phyloP scores from a whole-genome alignment of 257 asterid genomes.

The Solanum pimpinellifolium region DNA sequence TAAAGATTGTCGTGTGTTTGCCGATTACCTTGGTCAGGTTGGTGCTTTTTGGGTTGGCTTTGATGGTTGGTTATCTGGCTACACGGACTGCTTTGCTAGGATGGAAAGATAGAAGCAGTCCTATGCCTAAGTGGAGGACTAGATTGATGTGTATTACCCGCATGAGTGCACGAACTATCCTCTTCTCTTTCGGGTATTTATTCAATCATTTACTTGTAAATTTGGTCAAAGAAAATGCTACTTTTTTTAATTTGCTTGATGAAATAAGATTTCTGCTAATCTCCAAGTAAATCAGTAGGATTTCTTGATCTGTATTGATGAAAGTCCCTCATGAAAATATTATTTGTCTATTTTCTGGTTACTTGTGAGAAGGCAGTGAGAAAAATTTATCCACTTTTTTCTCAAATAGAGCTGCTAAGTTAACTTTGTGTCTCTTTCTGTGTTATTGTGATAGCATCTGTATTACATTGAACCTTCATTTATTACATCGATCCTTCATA shows the following conservation, averaged over 20 bases:
- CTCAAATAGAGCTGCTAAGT: not conserved
- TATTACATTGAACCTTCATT: not conserved
- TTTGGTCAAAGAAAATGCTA: not conserved
- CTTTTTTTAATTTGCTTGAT: not conserved
- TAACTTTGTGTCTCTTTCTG: not conserved
- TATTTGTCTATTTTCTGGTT: not conserved
- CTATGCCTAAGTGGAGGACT: constrained; percentile 85
- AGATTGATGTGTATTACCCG: constrained; percentile 89
- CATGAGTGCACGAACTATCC: constrained; percentile 55
- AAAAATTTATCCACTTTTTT: not conserved
- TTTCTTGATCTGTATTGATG: not conserved
- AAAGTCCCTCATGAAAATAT: not conserved
- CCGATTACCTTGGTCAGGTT: constrained; percentile 63
- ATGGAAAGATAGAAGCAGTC: constrained; percentile 73
- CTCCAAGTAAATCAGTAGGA: not conserved
- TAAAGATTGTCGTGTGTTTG: constrained; percentile 63
- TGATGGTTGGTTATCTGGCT: constrained; percentile 54
- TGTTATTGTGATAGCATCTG: not conserved
- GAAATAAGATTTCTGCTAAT: not conserved
- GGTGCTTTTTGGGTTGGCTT: constrained; percentile 47
- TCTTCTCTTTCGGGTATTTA: constrained; percentile 81
- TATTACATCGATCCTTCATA: not conserved
- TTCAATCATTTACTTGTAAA: not conserved
- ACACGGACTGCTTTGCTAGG: constrained; percentile 57
- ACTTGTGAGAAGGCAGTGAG: not conserved